phyloP scores from a whole-genome alignment of 1,139 yeast genomes.

The Geotrichum histeridarum region DNA sequence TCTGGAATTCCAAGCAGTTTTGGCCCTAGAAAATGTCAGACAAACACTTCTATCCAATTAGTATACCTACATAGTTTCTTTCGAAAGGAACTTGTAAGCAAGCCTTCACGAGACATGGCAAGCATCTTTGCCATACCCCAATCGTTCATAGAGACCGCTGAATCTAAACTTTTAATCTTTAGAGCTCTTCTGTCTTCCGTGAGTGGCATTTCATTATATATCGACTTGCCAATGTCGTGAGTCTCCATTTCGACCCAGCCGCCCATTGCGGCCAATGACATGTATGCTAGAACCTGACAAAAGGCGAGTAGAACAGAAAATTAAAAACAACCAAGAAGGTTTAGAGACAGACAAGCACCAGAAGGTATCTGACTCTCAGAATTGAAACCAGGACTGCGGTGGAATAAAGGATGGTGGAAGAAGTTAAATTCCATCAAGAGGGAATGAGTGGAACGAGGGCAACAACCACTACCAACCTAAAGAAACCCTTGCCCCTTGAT shows the following conservation, averaged over 20 bases:
- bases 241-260: constrained; percentile 50
- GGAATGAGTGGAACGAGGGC: neutral
- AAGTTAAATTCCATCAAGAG: neutral
- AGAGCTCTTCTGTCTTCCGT: constrained; percentile 41
- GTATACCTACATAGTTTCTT: constrained; percentile 7
- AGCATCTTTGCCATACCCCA: constrained; percentile 36
- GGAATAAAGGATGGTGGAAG: neutral
- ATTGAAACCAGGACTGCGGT: constrained; percentile 42
- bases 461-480: too few relatives aligned
- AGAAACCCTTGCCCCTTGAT: too few relatives aligned
- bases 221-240: constrained; percentile 46
- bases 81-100: constrained; percentile 31
- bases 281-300: neutral
- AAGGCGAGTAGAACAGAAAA: neutral
- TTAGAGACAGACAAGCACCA: neutral
- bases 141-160: constrained; percentile 39
- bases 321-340: neutral
- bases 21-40: constrained; percentile 44
- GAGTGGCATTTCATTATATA: constrained; percentile 45
- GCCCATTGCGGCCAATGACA: constrained; percentile 10
- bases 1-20: constrained; percentile 36
- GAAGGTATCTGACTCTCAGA: constrained; percentile 55
- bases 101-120: constrained; percentile 48
- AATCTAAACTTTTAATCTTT: constrained; percentile 42
- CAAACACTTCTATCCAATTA: neutral